phyloP scores from a whole-genome alignment of 2,329 filamentous ascomycete species.

The Lithohypha guttulata region DNA sequence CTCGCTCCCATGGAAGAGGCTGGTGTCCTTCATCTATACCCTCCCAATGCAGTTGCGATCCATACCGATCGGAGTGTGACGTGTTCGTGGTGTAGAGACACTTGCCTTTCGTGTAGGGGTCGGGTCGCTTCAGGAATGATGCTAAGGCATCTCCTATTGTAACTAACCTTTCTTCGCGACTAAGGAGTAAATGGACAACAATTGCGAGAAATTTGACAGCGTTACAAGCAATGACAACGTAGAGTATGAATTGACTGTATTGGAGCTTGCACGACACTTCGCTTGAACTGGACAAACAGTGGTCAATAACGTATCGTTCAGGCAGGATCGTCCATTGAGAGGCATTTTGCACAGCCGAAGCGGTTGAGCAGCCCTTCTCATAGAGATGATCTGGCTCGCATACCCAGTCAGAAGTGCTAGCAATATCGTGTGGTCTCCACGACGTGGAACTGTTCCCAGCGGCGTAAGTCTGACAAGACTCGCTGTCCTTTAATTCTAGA shows the following conservation, averaged over 20 bases:
- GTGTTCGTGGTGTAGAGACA: background rate
- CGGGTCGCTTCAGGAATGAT: conserved; percentile 24
- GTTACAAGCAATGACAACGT: conserved; percentile 16
- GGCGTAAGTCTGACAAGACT: background rate
- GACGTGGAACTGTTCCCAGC: background rate
- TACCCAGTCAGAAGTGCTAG: background rate
- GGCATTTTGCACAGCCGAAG: background rate
- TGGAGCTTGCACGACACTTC: background rate
- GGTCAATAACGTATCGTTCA: background rate
- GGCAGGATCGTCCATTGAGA: background rate
- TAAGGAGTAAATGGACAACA: conserved; percentile 10
- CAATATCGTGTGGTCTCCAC: background rate
- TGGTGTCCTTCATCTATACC: background rate
- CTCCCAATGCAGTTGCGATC: background rate
- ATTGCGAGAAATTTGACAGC: conserved; percentile 14
- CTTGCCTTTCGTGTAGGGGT: conserved; percentile 21
- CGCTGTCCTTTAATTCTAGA: background rate
- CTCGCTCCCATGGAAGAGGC: background rate
- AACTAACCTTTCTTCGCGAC: conserved; percentile 17
- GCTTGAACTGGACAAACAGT: background rate
- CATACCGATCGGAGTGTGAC: background rate
- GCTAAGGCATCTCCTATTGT: conserved; percentile 24
- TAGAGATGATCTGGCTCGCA: background rate
- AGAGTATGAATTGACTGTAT: conserved; percentile 9
- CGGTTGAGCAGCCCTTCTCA: background rate